A percentile compares a stretch with the other conserved stretches of the same genome.
These are phyloP conservation scores for Candida sonorensis DNA, from an alignment of 805 yeast genomes.

Conservation along the genomic window DNA sequence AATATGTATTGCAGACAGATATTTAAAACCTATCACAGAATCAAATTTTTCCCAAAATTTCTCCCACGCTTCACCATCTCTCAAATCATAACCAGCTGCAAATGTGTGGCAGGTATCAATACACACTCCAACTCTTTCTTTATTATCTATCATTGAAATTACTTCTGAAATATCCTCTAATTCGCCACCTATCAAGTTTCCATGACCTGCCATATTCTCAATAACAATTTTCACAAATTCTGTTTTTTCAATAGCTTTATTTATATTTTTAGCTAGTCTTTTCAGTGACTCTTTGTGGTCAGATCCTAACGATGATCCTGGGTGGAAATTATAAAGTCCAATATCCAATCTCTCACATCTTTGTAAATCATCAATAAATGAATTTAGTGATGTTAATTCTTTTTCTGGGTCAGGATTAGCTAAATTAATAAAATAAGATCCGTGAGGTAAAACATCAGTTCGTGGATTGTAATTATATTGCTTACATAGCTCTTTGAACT, in stretches of 20 bases:
- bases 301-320: conserved; percentile 76
- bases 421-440: conserved; percentile 86
- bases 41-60: conserved; percentile 78
- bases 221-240: conserved; percentile 77
- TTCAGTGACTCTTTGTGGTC: conserved; percentile 59
- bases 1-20: conserved; percentile 74
- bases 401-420: conserved; percentile 87
- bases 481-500: conserved; percentile 59
- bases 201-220: conserved; percentile 98
- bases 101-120: conserved; percentile 94
- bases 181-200: conserved; percentile 78
- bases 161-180: conserved; percentile 71
- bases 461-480: conserved; percentile 61
- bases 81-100: conserved; percentile 92
- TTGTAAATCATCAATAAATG: conserved; percentile 78
- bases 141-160: conserved; percentile 72
- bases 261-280: conserved; percentile 72
- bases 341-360: conserved; percentile 83
- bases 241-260: conserved; percentile 70
- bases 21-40: conserved; percentile 61
- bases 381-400: conserved; percentile 64
- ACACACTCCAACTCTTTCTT: conserved; percentile 87
- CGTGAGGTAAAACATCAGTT: conserved; percentile 87
- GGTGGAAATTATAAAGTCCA: conserved; percentile 88
- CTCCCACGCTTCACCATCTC: conserved; percentile 48